Evolutionary conservation across 2,329 filamentous ascomycete species (phyloP).

Genomic region (Aspergillus sp.): DNA sequence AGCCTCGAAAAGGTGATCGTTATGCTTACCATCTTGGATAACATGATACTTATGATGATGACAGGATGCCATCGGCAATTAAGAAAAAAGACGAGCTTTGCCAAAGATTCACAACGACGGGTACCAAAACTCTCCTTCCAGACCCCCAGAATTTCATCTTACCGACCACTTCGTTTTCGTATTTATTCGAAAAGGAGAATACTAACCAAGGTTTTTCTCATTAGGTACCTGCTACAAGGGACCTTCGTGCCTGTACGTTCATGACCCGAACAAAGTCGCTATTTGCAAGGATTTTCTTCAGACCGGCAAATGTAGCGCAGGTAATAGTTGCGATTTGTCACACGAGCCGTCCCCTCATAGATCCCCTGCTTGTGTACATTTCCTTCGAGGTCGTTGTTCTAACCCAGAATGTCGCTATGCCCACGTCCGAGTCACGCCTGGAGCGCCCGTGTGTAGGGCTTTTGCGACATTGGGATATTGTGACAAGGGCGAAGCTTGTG

Average conservation of each 20-base stretch:
- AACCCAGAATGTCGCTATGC: slow-evolving; percentile 84
- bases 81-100: slow-evolving; percentile 74
- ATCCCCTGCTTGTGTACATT: slow-evolving; percentile 85
- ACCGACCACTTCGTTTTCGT: slow-evolving; percentile 13
- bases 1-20: slow-evolving; percentile 70
- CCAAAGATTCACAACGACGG: slow-evolving; percentile 61
- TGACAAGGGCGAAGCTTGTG: slow-evolving; percentile 73
- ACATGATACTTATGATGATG: slow-evolving; percentile 18
- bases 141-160: slow-evolving; percentile 17
- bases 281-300: slow-evolving; percentile 86
- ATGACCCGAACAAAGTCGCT: slow-evolving; percentile 83
- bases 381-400: slow-evolving; percentile 83
- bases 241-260: slow-evolving; percentile 73
- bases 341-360: slow-evolving; percentile 82
- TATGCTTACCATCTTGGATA: slow-evolving; percentile 23
- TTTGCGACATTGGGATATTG: slow-evolving; percentile 91
- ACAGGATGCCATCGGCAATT: slow-evolving; percentile 47
- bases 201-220: slow-evolving; percentile 44
- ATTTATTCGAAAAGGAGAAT: not conserved
- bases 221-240: slow-evolving; percentile 84
- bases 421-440: slow-evolving; percentile 75
- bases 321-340: slow-evolving; percentile 83
- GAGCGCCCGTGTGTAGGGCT: slow-evolving; percentile 75
- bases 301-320: slow-evolving; percentile 73
- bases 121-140: slow-evolving; percentile 46